These are phyloP conservation scores for Leccinum fallax DNA, from an alignment of 1,284 basidiomycete species.

Conservation along the genomic window DNA sequence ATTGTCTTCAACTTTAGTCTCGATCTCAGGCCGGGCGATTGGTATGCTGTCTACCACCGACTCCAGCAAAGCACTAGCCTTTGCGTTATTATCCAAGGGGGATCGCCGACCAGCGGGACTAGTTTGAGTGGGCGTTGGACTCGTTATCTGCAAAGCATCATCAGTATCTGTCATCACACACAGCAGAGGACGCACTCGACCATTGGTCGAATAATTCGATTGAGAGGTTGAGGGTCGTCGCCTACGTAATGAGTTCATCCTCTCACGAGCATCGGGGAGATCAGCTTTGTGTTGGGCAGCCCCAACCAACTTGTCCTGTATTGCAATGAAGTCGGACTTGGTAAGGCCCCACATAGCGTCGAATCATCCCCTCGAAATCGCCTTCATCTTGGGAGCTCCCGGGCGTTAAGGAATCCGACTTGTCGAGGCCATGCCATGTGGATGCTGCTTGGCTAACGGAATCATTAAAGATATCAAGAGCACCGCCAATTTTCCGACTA, in stretches of 20 bases:
- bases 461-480: slow-evolving; percentile 54
- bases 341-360: slow-evolving; percentile 63
- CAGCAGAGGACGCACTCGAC: slow-evolving; percentile 46
- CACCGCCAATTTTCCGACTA: slow-evolving; percentile 52
- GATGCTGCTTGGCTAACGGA: slow-evolving; percentile 46
- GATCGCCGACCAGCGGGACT: slow-evolving; percentile 34
- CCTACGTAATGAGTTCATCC: slow-evolving; percentile 61
- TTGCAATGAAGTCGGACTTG: slow-evolving; percentile 64
- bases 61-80: slow-evolving; percentile 65
- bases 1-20: slow-evolving; percentile 28
- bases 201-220: slow-evolving; percentile 65
- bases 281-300: slow-evolving; percentile 59
- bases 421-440: slow-evolving; percentile 65
- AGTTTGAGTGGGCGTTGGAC: slow-evolving; percentile 44
- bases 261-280: slow-evolving; percentile 56
- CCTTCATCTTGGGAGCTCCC: slow-evolving; percentile 54
- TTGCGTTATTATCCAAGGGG: slow-evolving; percentile 49
- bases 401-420: slow-evolving; percentile 48
- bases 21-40: slow-evolving; percentile 26
- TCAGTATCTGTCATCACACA: slow-evolving; percentile 11
- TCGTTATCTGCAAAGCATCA: slow-evolving; percentile 48
- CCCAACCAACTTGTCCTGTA: slow-evolving; percentile 71
- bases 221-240: slow-evolving; percentile 80
- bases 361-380: slow-evolving; percentile 67
- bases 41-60: slow-evolving; percentile 71